phyloP scores from a whole-genome alignment of 139 green algal genomes.

The Tetratostichococcus sp. region DNA sequence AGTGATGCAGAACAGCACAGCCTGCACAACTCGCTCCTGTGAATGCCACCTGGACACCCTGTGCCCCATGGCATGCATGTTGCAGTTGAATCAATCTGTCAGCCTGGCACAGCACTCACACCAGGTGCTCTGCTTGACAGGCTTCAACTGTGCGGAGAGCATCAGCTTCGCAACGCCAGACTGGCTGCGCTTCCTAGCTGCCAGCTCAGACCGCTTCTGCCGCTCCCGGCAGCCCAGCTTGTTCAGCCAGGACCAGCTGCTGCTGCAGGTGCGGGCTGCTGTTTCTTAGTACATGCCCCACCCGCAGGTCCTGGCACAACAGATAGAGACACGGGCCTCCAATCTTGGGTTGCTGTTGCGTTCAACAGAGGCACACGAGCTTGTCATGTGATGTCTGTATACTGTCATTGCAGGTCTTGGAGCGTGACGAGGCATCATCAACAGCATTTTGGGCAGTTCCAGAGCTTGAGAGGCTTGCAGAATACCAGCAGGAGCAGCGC shows the following conservation, averaged over 20 bases:
- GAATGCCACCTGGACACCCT: no score
- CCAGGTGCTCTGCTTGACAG: background rate
- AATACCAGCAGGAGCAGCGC: slow-evolving; percentile 52
- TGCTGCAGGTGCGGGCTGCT: slow-evolving; percentile 47
- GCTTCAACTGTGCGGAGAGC: slow-evolving; percentile 72
- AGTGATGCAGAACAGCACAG: no score
- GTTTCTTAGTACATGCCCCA: no score
- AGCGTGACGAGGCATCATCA: slow-evolving; percentile 8
- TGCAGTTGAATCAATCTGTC: no score
- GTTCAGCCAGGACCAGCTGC: slow-evolving; percentile 60
- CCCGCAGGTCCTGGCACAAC: background rate
- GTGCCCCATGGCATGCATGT: no score
- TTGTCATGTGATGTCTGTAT: no score
- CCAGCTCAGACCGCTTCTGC: slow-evolving; percentile 36
- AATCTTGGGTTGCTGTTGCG: no score
- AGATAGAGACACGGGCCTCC: no score
- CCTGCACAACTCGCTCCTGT: no score
- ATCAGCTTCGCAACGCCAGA: slow-evolving; percentile 78
- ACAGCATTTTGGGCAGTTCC: slow-evolving; percentile 33
- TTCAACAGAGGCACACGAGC: no score
- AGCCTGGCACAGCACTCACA: background rate
- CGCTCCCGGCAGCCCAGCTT: slow-evolving; percentile 38
- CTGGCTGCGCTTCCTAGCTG: slow-evolving; percentile 66
- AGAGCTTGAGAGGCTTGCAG: slow-evolving; percentile 51
- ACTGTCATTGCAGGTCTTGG: slow-evolving; percentile 9